Conservation (phyloP, 2,329 filamentous ascomycete genomes). For the Diaporthe humulicola region DNA sequence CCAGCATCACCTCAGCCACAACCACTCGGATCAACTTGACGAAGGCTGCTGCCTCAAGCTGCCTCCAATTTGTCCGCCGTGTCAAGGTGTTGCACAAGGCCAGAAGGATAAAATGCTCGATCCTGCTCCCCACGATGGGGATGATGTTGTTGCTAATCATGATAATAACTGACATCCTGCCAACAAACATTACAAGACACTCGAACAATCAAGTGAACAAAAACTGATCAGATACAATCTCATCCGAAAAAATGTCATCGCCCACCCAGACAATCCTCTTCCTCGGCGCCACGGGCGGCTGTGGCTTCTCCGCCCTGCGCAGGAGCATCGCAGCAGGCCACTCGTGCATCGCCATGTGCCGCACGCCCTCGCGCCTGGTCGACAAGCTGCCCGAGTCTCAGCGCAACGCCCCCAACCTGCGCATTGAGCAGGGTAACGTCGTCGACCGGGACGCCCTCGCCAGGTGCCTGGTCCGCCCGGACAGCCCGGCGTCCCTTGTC, state of each 20-base stretch:
- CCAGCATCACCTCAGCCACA: not conserved
- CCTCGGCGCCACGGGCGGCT: slow-evolving; percentile 66
- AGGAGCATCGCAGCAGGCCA: slow-evolving; percentile 60
- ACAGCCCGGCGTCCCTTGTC: slow-evolving; percentile 51
- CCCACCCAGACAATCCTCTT: slow-evolving; percentile 61
- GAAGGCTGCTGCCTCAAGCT: not conserved
- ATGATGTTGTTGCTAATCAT: not conserved
- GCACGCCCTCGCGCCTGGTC: slow-evolving; percentile 63
- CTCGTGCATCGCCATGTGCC: slow-evolving; percentile 63
- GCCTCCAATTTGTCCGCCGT: slow-evolving; percentile 1
- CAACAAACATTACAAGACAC: not conserved
- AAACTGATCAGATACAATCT: not conserved
- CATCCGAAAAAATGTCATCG: slow-evolving; percentile 12
- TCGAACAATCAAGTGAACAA: not conserved
- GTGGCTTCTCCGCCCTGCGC: slow-evolving; percentile 61
- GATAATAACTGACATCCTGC: not conserved
- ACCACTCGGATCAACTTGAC: not conserved
- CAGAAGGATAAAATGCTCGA: slow-evolving; percentile 14
- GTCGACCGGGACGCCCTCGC: slow-evolving; percentile 55
- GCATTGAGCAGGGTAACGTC: slow-evolving; percentile 62
- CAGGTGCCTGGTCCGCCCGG: slow-evolving; percentile 50
- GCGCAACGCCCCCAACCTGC: slow-evolving; percentile 52
- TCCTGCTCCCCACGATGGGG: not conserved
- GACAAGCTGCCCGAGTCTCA: slow-evolving; percentile 48
- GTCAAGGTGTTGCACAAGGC: not conserved